These are phyloP conservation scores for Ensete glaucum DNA, from an alignment of 176 grass and related monocot genomes.

Conservation along the genomic window DNA sequence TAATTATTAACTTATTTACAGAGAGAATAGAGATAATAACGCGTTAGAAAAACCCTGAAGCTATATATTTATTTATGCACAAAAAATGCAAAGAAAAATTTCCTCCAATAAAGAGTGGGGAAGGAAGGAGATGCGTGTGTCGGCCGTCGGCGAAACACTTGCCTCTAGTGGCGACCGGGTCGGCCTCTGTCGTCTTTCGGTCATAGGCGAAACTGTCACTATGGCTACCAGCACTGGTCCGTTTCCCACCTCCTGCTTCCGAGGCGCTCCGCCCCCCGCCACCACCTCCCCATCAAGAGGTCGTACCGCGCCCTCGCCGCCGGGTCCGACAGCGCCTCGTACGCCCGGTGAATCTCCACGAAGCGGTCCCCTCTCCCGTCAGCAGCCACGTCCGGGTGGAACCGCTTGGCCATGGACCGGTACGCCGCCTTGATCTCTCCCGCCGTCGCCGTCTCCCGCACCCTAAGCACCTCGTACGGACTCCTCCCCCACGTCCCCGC, in stretches of 20 bases:
- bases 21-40: background rate
- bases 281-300: constrained; percentile 26
- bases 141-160: no score
- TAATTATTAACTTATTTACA: background rate
- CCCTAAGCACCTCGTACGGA: constrained; percentile 44
- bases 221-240: constrained; percentile 47
- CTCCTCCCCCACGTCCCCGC: constrained; percentile 10
- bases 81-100: no score
- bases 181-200: background rate
- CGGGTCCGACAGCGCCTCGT: constrained; percentile 58
- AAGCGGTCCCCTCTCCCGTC: constrained; percentile 22
- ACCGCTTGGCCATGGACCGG: constrained; percentile 53
- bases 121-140: no score
- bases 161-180: no score
- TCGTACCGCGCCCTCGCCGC: constrained; percentile 36
- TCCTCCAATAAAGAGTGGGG: no score
- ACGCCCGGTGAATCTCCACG: constrained; percentile 49
- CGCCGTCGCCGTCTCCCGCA: constrained; percentile 40
- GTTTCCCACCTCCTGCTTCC: constrained; percentile 44
- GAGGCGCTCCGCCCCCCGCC: background rate
- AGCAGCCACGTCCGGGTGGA: constrained; percentile 43
- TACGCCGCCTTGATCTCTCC: constrained; percentile 61
- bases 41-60: no score
- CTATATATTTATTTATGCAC: no score
- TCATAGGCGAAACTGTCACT: background rate